phyloP scores from a whole-genome alignment of 75 land plant species.

The Pinus tabuliformis region DNA sequence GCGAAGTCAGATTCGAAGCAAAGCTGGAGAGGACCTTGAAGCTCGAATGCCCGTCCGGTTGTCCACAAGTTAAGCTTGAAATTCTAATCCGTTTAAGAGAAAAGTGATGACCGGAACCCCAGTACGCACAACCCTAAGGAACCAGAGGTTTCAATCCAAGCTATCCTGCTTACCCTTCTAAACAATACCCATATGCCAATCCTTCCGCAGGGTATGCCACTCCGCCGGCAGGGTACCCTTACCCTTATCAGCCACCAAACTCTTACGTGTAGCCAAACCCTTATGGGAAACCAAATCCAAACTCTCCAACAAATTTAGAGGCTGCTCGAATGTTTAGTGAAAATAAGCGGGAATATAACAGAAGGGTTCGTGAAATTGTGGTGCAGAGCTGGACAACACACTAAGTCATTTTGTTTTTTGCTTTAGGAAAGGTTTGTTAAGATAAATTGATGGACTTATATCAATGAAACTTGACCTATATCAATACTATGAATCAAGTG shows the following conservation, averaged over 20 bases:
- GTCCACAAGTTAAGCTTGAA: slow-evolving; percentile 63
- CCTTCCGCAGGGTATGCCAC: slow-evolving; percentile 6
- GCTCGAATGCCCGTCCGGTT: slow-evolving; percentile 57
- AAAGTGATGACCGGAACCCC: slow-evolving; percentile 4
- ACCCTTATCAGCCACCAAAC: background rate
- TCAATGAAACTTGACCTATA: slow-evolving; percentile 5
- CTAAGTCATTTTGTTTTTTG: slow-evolving; percentile 9
- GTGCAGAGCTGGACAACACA: slow-evolving; percentile 59
- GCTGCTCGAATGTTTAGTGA: slow-evolving; percentile 68
- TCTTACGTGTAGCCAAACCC: too few relatives aligned
- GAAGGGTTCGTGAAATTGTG: slow-evolving; percentile 59
- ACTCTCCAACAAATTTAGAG: slow-evolving; percentile 26
- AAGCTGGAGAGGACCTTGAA: slow-evolving; percentile 12
- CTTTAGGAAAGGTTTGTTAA: background rate
- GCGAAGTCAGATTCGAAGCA: slow-evolving; percentile 30
- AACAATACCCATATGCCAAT: slow-evolving; percentile 12
- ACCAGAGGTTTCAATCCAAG: slow-evolving; percentile 12
- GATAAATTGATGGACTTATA: slow-evolving; percentile 1
- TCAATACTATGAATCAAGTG: background rate
- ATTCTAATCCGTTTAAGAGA: slow-evolving; percentile 31
- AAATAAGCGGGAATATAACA: slow-evolving; percentile 54
- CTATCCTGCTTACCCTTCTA: slow-evolving; percentile 19
- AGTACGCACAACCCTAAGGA: slow-evolving; percentile 8
- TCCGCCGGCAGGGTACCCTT: slow-evolving; percentile 1
- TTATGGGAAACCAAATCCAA: background rate